A percentile compares a stretch with the other conserved stretches of the same genome.
These are phyloP conservation scores for Boletus fagicola DNA, from an alignment of 768 basidiomycete species.

Conservation along the genomic window DNA sequence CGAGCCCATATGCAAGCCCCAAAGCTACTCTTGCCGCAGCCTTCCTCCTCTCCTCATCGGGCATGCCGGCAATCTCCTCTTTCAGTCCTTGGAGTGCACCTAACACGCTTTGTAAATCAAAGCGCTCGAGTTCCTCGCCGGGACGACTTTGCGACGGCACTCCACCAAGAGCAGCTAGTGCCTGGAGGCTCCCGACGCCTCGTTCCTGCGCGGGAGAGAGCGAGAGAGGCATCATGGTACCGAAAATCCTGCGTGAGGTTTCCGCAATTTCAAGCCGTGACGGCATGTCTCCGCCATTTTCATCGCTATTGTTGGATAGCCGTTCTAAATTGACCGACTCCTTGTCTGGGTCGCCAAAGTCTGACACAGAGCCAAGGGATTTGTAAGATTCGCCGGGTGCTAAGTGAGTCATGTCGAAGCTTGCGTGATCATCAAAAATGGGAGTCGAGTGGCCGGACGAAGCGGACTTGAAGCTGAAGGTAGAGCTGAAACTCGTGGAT, in stretches of 20 bases:
- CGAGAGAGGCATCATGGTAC: slow-evolving; percentile 19
- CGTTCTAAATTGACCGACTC: slow-evolving; percentile 22
- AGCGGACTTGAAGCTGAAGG: slow-evolving; percentile 26
- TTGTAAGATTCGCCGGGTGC: slow-evolving; percentile 39
- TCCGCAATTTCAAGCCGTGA: slow-evolving; percentile 48
- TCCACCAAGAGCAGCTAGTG: slow-evolving; percentile 2
- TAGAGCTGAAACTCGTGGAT: slow-evolving; percentile 26
- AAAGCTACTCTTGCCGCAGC: slow-evolving; percentile 73
- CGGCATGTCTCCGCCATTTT: slow-evolving; percentile 39
- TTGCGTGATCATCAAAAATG: slow-evolving; percentile 17
- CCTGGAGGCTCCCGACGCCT: not conserved
- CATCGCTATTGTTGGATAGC: not conserved
- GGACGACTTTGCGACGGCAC: slow-evolving; percentile 29
- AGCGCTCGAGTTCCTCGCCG: slow-evolving; percentile 33
- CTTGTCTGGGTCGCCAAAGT: slow-evolving; percentile 48
- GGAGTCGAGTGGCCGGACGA: slow-evolving; percentile 30
- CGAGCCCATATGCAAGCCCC: slow-evolving; percentile 67
- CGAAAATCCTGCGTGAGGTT: slow-evolving; percentile 53
- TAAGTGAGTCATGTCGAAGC: slow-evolving; percentile 18
- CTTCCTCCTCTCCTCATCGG: slow-evolving; percentile 56
- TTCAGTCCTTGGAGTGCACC: slow-evolving; percentile 66
- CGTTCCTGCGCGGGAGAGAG: slow-evolving; percentile 20
- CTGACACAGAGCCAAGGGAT: slow-evolving; percentile 58
- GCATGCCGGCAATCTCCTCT: slow-evolving; percentile 68
- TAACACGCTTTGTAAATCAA: slow-evolving; percentile 64